Base-by-base conservation (phyloP, 1,284 basidiomycete genomes). In the Termitomyces sp. region DNA sequence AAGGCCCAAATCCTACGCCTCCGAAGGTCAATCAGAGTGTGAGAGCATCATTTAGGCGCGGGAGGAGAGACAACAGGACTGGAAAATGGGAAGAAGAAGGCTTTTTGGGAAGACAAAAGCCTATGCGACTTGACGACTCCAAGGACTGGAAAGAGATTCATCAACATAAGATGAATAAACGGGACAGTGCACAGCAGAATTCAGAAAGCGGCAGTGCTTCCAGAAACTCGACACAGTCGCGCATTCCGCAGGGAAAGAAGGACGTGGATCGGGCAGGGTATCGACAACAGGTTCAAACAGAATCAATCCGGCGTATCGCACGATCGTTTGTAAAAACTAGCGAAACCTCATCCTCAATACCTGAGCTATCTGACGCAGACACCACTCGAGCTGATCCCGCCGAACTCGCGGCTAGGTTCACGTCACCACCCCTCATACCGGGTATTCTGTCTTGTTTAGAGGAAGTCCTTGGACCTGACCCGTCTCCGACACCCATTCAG, bases 401-500 rank as follows among this genome's bases (percentile, higher is more conserved):
- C 28, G 50, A 56, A 46, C 56, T 59, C 15, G 24, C 49, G 3
- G 39, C 54, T 17, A 26, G 44, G 15, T 90, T 90, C 66, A 66
- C 76, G 0, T 84, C 86, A 0, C 85, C 88, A 1, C 86, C 87
- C 0, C 73, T 93, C 17, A 72, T 87, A 58, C 77, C 80, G 0
- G 84, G 83, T 2, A 71, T 93, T 13, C 63, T 83, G 5, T 66
- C 74, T 8, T 81, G 81, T 31, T 64, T 92, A 4, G 66, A 71
- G 5, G 79, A 82, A 31, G 66, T 81, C 1, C 72, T 90, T 12
- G 86, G 86, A 3, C 70, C 70, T 1, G 62, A 74, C 41, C 77
- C 81, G 0, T 67, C 55, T 2, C 87, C 91, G 1, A 90, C 88
- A 0, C 80, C 86, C 0, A 90, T 94, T 31, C 91, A 94, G 66